Base-by-base conservation (phyloP, 306 rosid species). In the Pyrus betulifolia region DNA sequence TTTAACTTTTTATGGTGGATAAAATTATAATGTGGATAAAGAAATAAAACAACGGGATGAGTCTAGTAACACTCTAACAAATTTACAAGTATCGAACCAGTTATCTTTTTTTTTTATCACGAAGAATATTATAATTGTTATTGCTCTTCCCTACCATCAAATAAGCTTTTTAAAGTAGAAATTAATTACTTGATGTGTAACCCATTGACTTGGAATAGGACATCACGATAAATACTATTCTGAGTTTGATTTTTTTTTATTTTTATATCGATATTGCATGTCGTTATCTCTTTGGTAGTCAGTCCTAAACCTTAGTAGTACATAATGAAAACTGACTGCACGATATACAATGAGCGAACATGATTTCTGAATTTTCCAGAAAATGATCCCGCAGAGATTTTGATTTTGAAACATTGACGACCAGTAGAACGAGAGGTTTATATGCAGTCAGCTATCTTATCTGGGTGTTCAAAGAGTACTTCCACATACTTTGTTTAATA, bases 261-360 rank as follows among this genome's bases (percentile, higher is more conserved):
- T 4, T 31, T 31, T 33, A 12, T 6, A 25, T 61, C 11, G 17
- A 27, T 7, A 14, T 27, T 23, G 19, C 55, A 49, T 27, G 67
- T 61, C 19, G 12, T 61, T 12, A 30, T 61, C 21, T 27, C 9
- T 27, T 5, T 61, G 35, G 6, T 27, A 7, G 38, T 61, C 67
- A 61, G 11, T 7, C 8, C 1, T 15, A 17, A 51, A 15, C 2
- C 0, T 0, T 35, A 35, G 7, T 35, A 6, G 0, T 35, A 35
- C 8, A 2, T 35, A 6, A 33, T 8, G 8, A 6, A 1, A 7
- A 38, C 0, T 38, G 2, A 38, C 2, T 0, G 9, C 0, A 35
- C 0, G 0, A 7, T 7, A 0, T 38, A 38, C 2, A 2, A 38
- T 7, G 0, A 38, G 7, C 40, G 0, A 0, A 38, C 0, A 38